Conservation (phyloP, 2,329 filamentous ascomycete species). For the Fusarium sacchari region DNA sequence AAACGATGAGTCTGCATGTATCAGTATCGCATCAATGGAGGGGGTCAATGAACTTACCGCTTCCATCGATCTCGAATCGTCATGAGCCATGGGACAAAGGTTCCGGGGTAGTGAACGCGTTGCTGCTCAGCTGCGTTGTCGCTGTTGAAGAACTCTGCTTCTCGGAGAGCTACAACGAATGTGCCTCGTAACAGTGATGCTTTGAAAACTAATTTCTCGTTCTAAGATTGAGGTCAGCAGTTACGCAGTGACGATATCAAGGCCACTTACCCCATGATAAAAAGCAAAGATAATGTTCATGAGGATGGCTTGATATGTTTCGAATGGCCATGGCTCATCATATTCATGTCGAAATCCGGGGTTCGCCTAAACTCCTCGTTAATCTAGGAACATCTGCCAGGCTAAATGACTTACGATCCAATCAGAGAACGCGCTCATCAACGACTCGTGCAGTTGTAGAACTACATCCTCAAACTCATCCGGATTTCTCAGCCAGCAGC, state of each 20-base stretch:
- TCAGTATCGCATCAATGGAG: not conserved
- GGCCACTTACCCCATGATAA: conserved; percentile 46
- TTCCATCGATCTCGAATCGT: conserved; percentile 49
- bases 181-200: conserved; percentile 49
- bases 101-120: conserved; percentile 49
- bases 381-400: not conserved
- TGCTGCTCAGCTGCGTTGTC: conserved; percentile 50
- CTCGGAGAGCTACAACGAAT: conserved; percentile 48
- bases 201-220: conserved; percentile 45
- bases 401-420: conserved; percentile 41
- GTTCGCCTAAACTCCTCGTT: conserved; percentile 20
- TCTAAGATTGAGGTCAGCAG: conserved; percentile 38
- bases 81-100: conserved; percentile 51
- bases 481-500: conserved; percentile 50
- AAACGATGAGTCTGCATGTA: conserved; percentile 45
- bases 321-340: conserved; percentile 43
- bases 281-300: conserved; percentile 54
- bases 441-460: conserved; percentile 45
- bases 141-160: conserved; percentile 50
- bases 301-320: conserved; percentile 49
- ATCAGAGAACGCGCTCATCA: conserved; percentile 46
- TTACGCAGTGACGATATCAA: accelerated
- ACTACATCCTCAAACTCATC: conserved; percentile 41
- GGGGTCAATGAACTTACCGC: conserved; percentile 37
- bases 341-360: conserved; percentile 17